Evolutionary conservation across 2,329 filamentous ascomycete genomes (phyloP), one percentile per base, ranked within the genome.

Genomic region (Zasmidium angulare): DNA sequence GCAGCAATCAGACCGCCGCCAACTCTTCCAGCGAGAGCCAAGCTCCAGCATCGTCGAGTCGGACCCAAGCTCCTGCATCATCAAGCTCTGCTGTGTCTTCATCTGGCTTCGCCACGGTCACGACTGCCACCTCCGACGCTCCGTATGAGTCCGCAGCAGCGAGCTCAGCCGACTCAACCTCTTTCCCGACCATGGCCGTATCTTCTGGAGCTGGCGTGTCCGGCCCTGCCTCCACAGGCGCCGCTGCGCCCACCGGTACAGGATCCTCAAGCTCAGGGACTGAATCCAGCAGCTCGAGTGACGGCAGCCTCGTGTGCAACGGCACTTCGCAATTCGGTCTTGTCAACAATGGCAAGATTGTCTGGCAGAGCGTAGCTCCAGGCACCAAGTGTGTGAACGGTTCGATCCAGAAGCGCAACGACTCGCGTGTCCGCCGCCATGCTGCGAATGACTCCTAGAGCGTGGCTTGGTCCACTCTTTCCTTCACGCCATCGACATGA

Each of bases 301-400:
- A 77, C 31, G 76, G 76, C 57, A 71, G 71, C 1, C 22, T 74
- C 1, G 59, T 71, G 52, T 79, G 77, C 71, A 76, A 77, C 52
- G 74, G 75, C 48, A 46, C 72, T 10, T 46, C 55, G 6, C 68
- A 78, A 59, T 81, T 77, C 56, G 78, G 78, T 31, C 68, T 80
- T 52, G 78, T 76, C 71, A 74, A 78, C 66, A 68, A 75, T 56
- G 78, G 77, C 59, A 63, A 67, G 3, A 71, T 78, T 7, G 68
- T 77, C 21, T 79, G 71, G 69, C 75, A 76, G 64, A 59, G 66
- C 11, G 76, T 80, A 11, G 77, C 79, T 3, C 65, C 74, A 7
- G 79, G 79, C n/a, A 81, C 79, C 1, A 72, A 70, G 1, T 81
- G 77, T 68, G 60, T 60, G 56, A 74, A 76, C 62, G 78, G 77